These are phyloP conservation scores for Naematelia aurantialba DNA, from an alignment of 768 basidiomycete species.

Conservation along the genomic window DNA sequence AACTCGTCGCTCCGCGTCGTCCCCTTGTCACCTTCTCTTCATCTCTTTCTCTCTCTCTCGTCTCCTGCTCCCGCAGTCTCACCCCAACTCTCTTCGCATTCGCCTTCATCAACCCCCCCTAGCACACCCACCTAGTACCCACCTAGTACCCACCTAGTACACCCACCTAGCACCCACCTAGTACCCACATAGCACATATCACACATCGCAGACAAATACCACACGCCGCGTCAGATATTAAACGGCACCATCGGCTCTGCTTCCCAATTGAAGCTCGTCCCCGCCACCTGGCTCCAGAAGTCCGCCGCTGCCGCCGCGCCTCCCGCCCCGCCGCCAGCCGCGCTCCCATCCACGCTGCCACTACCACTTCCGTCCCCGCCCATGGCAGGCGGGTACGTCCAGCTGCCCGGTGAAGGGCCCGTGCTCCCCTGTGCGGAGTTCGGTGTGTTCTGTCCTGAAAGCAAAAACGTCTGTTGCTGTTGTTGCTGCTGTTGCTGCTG, in stretches of 20 bases:
- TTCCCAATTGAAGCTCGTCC: slow-evolving; percentile 37
- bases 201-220: background rate
- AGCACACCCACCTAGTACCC: background rate
- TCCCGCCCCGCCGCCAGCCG: slow-evolving; percentile 2
- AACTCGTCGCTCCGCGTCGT: no score
- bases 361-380: background rate
- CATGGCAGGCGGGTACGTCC: background rate
- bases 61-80: no score
- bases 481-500: background rate
- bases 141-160: no score
- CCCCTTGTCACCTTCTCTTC: no score
- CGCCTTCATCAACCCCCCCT: no score
- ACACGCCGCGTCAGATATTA: slow-evolving; percentile 27
- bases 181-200: slow-evolving; percentile 2
- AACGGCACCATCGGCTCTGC: slow-evolving; percentile 44
- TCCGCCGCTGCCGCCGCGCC: slow-evolving; percentile 16
- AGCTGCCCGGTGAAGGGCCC: background rate
- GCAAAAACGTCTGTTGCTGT: background rate
- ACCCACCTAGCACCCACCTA: background rate
- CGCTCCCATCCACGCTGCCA: slow-evolving; percentile 2
- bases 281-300: slow-evolving; percentile 42
- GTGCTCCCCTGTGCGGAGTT: background rate
- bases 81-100: no score
- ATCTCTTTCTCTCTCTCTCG: no score
- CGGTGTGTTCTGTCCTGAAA: slow-evolving; percentile 4